Evolutionary conservation across 176 grass and related monocot genomes (phyloP), one percentile per base, ranked within the genome.

Genomic region (Oryza brachyantha): DNA sequence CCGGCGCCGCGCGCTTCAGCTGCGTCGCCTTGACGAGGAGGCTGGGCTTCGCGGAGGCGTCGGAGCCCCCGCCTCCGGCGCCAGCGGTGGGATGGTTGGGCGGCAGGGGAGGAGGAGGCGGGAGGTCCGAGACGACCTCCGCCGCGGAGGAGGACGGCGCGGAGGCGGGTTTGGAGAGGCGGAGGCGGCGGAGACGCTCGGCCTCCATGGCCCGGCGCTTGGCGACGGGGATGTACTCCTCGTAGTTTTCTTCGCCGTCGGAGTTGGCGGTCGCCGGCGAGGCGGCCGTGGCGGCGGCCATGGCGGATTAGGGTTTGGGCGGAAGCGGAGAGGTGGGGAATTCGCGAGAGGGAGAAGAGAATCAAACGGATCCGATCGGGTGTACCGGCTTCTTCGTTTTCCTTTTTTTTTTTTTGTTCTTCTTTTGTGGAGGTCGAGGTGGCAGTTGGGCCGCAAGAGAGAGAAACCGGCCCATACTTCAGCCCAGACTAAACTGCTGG

Each of bases 221-320:
- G 29, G 79, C 26, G 13, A 94, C 86, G 28, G 88, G 92, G 41
- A 94, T 66, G 79, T 94, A 94, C 21, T 94, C 92, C 48, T 74
- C 59, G 79, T 88, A 86, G 38, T 81, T 72, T 9, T 72, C 85
- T 0, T 91, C 83, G 2, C 68, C 74, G 60, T 26, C 80, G 1
- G 34, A n/a, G n/a, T 81, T 71, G 22, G 8, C 24, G 11, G 16
- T 34, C 36, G 64, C 38, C 22, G 24, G 28, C 8, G 39, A 61
- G 26, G 45, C 22, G 19, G 72, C n/a, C 21, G 13, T n/a, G 64
- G 45, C 28, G 29, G 77, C 46, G 40, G 80, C 43, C 63, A 77
- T 59, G 29, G 58, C 68, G 29, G 80, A 68, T 22, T 72, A 60
- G 74, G 84, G 79, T 36, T 77, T 11, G 60, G 29, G 26, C 1